Conservation (phyloP, 1,284 basidiomycete genomes). For the Abortiporus biennis region DNA sequence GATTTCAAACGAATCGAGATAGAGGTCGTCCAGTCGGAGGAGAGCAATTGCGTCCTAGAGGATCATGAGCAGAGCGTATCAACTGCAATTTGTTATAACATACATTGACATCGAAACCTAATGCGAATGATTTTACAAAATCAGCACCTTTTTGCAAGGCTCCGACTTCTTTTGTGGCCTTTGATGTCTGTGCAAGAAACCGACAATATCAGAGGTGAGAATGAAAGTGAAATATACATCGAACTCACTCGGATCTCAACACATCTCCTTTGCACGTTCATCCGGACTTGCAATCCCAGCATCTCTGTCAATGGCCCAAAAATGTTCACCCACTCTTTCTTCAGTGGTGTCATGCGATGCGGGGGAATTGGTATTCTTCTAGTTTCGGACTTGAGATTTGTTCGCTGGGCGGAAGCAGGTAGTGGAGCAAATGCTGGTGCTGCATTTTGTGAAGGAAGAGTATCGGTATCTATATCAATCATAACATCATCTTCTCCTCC, state of each 20-base stretch:
- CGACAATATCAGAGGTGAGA: background rate
- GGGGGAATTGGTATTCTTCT: constrained; percentile 88
- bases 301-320: constrained; percentile 97
- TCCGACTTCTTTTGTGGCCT: constrained; percentile 88
- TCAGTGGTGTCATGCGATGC: constrained; percentile 95
- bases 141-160: constrained; percentile 97
- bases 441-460: constrained; percentile 32
- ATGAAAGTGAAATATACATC: constrained; percentile 5
- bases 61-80: constrained; percentile 11
- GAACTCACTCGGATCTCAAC: constrained; percentile 86
- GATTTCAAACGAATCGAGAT: constrained; percentile 97
- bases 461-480: constrained; percentile 48
- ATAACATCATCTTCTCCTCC: constrained; percentile 54
- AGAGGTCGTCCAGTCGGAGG: constrained; percentile 92
- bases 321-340: constrained; percentile 96
- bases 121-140: constrained; percentile 92
- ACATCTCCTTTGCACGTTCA: constrained; percentile 87
- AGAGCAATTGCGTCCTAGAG: constrained; percentile 90
- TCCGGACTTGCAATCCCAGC: constrained; percentile 89
- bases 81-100: background rate
- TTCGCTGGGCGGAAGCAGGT: constrained; percentile 47
- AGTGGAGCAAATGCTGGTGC: constrained; percentile 65
- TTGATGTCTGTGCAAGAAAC: constrained; percentile 68
- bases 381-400: constrained; percentile 69
- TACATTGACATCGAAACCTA: constrained; percentile 93